phyloP scores from a whole-genome alignment of 164 flowering plant species.

The Magnolia officinalis region DNA sequence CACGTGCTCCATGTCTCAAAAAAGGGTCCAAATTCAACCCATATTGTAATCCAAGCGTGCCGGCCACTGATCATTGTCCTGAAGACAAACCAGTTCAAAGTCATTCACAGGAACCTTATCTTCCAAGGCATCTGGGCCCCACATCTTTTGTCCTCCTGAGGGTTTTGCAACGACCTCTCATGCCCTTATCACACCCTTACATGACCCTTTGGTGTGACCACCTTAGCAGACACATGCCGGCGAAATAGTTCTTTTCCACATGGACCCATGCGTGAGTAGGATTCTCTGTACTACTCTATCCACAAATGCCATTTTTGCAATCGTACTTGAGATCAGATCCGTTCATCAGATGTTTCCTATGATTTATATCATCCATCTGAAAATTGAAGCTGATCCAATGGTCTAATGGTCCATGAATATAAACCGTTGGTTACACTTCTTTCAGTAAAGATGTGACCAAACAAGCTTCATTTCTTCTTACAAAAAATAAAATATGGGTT shows the following conservation, averaged over 20 bases:
- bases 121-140: conserved; percentile 19
- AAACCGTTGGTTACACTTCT: no score
- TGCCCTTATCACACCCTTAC: neutral
- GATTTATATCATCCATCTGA: no score
- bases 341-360: no score
- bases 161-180: neutral
- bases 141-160: conserved; percentile 3
- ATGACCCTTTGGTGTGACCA: neutral
- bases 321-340: no score
- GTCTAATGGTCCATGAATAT: no score
- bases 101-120: conserved; percentile 28
- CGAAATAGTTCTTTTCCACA: neutral
- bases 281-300: neutral
- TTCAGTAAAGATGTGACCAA: no score
- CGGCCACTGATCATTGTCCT: conserved; percentile 32
- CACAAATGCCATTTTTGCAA: no score
- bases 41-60: conserved; percentile 17
- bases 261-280: neutral
- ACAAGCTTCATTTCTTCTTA: no score
- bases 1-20: conserved; percentile 22
- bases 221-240: neutral
- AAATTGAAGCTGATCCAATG: no score
- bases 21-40: conserved; percentile 10
- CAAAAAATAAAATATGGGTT: no score
- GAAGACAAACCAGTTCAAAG: conserved; percentile 22